phyloP scores from a whole-genome alignment of 2,329 filamentous ascomycete species.

The Exophiala spinifera region DNA sequence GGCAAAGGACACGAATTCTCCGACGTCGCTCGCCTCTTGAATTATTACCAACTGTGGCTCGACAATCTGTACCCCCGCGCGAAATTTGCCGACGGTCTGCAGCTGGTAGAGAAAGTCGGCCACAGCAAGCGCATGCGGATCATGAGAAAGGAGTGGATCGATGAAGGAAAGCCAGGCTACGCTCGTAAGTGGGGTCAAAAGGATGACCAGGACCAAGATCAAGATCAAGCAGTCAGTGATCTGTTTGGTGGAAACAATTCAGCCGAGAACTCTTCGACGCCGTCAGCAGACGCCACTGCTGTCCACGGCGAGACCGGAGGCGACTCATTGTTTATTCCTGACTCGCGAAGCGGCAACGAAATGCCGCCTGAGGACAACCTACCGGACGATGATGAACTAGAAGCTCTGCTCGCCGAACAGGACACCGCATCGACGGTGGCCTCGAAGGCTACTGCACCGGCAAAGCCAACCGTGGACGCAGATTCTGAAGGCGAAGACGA shows the following conservation, averaged over 20 bases:
- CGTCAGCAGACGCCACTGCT: constrained; percentile 1
- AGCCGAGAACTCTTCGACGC: not conserved
- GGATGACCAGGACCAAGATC: constrained; percentile 10
- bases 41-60: constrained; percentile 94
- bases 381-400: constrained; percentile 23
- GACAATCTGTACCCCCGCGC: constrained; percentile 94
- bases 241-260: constrained; percentile 4
- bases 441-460: not conserved
- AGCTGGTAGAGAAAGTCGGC: constrained; percentile 89
- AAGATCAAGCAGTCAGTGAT: constrained; percentile 10
- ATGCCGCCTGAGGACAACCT: not conserved
- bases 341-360: not conserved
- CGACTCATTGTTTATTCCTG: constrained; percentile 20
- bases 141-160: constrained; percentile 78
- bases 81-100: constrained; percentile 83
- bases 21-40: constrained; percentile 76
- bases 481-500: constrained; percentile 30
- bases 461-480: not conserved
- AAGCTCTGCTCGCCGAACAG: constrained; percentile 26
- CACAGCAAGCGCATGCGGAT: constrained; percentile 76
- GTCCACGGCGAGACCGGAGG: constrained; percentile 3
- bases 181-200: constrained; percentile 10
- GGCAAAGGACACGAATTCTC: constrained; percentile 96
- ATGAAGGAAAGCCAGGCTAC: constrained; percentile 55
- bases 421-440: constrained; percentile 2